phyloP scores from a whole-genome alignment of 83 land plant genomes.

The Thuja plicata region DNA sequence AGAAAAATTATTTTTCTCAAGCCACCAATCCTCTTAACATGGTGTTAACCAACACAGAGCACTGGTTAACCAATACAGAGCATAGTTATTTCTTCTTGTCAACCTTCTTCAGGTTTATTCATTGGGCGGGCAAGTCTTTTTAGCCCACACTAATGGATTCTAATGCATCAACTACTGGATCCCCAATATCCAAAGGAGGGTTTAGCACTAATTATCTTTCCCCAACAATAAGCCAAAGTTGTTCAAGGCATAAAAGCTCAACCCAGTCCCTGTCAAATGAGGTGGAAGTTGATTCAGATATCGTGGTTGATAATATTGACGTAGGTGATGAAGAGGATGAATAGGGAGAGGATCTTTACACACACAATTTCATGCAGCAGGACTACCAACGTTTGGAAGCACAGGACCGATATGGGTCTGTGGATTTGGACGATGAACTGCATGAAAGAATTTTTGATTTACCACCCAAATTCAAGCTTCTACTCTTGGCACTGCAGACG shows the following conservation, averaged over 20 bases:
- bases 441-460: slow-evolving; percentile 76
- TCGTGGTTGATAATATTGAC: slow-evolving; percentile 46
- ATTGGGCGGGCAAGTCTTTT: too few species aligned
- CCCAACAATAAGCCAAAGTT: slow-evolving; percentile 25
- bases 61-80: too few species aligned
- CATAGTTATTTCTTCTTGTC: too few species aligned
- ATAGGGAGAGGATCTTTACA: slow-evolving; percentile 91
- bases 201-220: slow-evolving; percentile 83
- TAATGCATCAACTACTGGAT: too few species aligned
- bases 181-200: slow-evolving; percentile 62
- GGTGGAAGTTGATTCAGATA: slow-evolving; percentile 75
- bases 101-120: too few species aligned
- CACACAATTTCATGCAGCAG: slow-evolving; percentile 83
- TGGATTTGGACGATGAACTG: slow-evolving; percentile 82
- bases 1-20: too few species aligned
- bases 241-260: slow-evolving; percentile 28
- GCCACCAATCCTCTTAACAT: too few species aligned
- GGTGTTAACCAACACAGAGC: too few species aligned
- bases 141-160: too few species aligned
- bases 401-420: slow-evolving; percentile 81
- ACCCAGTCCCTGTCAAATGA: slow-evolving; percentile 47
- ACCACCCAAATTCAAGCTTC: too few species aligned
- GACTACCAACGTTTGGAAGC: slow-evolving; percentile 79
- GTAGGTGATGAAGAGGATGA: slow-evolving; percentile 37
- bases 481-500: too few species aligned